phyloP scores from a whole-genome alignment of 1,139 yeast species.

The Suhomyces taliae region DNA sequence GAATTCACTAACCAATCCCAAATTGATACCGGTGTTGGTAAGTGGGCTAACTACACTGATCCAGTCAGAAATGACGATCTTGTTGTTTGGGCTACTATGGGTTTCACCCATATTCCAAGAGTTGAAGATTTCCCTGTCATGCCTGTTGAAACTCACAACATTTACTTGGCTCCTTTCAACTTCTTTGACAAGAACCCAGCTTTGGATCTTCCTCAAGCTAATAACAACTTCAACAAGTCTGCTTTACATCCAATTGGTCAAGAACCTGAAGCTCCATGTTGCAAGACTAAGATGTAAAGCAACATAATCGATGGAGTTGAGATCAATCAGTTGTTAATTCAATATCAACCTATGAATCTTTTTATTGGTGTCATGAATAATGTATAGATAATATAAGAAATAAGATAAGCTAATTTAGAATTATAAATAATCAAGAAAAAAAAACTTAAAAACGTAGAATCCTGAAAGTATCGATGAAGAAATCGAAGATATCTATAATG shows the following conservation, averaged over 20 bases:
- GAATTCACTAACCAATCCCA: conserved; percentile 78
- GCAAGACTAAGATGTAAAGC: conserved; percentile 38
- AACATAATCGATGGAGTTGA: too few species aligned
- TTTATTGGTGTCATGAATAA: neutral
- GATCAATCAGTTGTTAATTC: too few species aligned
- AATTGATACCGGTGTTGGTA: conserved; percentile 60
- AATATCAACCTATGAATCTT: neutral
- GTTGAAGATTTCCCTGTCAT: conserved; percentile 92
- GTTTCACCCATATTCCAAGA: conserved; percentile 84
- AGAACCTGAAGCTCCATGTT: conserved; percentile 36
- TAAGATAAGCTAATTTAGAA: neutral
- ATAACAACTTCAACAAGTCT: conserved; percentile 73
- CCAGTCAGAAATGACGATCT: conserved; percentile 76
- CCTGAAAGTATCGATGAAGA: too few species aligned
- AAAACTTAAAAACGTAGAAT: too few species aligned
- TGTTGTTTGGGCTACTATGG: conserved; percentile 86
- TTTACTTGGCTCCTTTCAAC: conserved; percentile 69
- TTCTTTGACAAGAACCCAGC: conserved; percentile 85
- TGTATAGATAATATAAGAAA: neutral
- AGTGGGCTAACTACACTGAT: conserved; percentile 69
- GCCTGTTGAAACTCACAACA: conserved; percentile 79
- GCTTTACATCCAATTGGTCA: conserved; percentile 31
- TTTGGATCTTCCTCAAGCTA: conserved; percentile 75
- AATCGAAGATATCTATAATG: too few species aligned
- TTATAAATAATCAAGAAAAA: too few species aligned